phyloP scores from a whole-genome alignment of 345 rosid genomes.

The Hibiscus syriacus region DNA sequence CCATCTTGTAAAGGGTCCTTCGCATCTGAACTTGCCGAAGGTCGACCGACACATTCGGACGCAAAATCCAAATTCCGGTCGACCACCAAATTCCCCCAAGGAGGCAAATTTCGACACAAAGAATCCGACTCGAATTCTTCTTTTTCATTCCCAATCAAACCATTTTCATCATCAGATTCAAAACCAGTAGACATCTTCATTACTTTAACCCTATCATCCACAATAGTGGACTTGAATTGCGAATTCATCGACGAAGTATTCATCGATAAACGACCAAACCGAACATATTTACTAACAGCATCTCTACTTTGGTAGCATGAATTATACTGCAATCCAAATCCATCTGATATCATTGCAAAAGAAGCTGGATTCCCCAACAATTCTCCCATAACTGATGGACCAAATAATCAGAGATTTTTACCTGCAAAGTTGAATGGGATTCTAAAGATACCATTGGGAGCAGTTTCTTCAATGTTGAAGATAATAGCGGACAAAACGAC shows the following conservation, averaged over 20 bases:
- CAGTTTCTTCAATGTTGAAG: no score
- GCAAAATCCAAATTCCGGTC: no score
- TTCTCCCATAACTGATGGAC: conserved; percentile 16
- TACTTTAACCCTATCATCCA: neutral
- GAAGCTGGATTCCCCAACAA: conserved; percentile 19
- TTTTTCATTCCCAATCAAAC: neutral
- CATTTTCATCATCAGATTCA: conserved; percentile 6
- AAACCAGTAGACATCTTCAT: conserved; percentile 9
- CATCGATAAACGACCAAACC: conserved; percentile 3
- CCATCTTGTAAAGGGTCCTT: conserved; percentile 6
- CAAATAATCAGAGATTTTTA: conserved; percentile 1
- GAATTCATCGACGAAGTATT: neutral
- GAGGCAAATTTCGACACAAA: conserved; percentile 8
- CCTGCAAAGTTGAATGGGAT: no score
- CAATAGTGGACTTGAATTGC: neutral
- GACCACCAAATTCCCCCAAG: no score
- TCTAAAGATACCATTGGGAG: no score
- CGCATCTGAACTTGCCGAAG: neutral
- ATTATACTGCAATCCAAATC: conserved; percentile 15
- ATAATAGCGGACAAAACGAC: no score
- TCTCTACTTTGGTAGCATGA: neutral
- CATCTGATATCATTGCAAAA: conserved; percentile 8
- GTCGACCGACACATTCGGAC: no score
- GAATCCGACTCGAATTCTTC: neutral
- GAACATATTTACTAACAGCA: neutral